Base-by-base conservation (phyloP, 75 land plant genomes). In the Azolla pinnata region DNA sequence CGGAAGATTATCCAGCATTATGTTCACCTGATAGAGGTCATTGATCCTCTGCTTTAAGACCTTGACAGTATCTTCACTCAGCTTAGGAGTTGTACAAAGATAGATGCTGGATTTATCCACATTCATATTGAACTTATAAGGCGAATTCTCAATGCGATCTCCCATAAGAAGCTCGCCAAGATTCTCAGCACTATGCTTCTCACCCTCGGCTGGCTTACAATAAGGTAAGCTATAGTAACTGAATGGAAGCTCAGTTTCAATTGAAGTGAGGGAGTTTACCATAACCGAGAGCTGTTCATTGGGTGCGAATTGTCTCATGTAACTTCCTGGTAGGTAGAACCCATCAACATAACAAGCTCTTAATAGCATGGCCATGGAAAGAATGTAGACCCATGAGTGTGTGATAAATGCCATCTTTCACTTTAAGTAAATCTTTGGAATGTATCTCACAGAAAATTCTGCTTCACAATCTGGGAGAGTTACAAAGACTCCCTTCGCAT, bases 91-190 rank as follows among this genome's bases (percentile, higher is more conserved):
- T 1, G 49, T 60, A 65, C 84, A 81, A 29, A 79, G 44, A 35
- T 70, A 66, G 49, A 79, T 55, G n/a, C 67, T 68, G 16, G 60
- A 33, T 25, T 75, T 71, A 40, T 79, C 61, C 25, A 25, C 38
- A 29, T 46, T 67, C 83, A 79, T 79, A 44, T 67, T 34, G 54
- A 75, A 81, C 53, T 62, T 38, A 45, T 81, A 81, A 30, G 83
- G 83, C 4, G 84, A 81, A 60, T 60, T 74, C 75, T 81, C 83
- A 28, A 81, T 79, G 46, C 76, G 66, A 47, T 81, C 84, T 0
- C 84, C 84, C 83, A 81, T 81, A 48, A 81, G 69, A 8, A 81
- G 68, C 75, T 81, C 83, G 26, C 84, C 83, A 7, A 81, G 78
- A 63, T 79, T 81, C 66, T 81, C 83, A 0, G 83, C 79, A 33